These are phyloP conservation scores for Capsella bursapastoris DNA, from an alignment of 345 rosid genomes.

Conservation along the genomic window DNA sequence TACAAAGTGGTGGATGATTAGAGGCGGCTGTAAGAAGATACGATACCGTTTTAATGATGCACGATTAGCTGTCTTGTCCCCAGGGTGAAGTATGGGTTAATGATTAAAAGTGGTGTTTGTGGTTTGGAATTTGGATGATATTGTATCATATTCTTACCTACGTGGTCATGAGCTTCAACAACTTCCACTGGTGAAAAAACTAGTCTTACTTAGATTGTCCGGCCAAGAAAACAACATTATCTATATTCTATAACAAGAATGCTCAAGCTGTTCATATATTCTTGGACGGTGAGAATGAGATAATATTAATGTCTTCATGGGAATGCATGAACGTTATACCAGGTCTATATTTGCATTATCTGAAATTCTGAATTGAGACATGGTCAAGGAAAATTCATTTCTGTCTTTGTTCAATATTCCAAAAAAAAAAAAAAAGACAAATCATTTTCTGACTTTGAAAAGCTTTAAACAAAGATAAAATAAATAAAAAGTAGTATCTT, in stretches of 20 bases:
- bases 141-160: background rate
- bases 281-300: conserved; percentile 29
- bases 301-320: conserved; percentile 25
- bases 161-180: conserved; percentile 36
- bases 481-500: too few species aligned
- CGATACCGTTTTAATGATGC: conserved; percentile 30
- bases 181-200: conserved; percentile 6
- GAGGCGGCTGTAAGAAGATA: conserved; percentile 32
- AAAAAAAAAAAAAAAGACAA: too few species aligned
- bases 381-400: too few species aligned
- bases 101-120: conserved; percentile 35
- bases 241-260: conserved; percentile 21
- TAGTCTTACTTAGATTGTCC: conserved; percentile 14
- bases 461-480: too few species aligned
- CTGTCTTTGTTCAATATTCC: too few species aligned
- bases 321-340: conserved; percentile 33
- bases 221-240: conserved; percentile 34
- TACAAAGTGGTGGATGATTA: conserved; percentile 15
- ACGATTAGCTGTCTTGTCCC: conserved; percentile 38
- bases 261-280: conserved; percentile 22
- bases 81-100: conserved; percentile 25
- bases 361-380: background rate
- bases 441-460: too few species aligned
- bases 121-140: conserved; percentile 33
- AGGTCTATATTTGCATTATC: background rate